Base-by-base conservation (phyloP, 164 flowering plant genomes). In the Echeveria elegans region DNA sequence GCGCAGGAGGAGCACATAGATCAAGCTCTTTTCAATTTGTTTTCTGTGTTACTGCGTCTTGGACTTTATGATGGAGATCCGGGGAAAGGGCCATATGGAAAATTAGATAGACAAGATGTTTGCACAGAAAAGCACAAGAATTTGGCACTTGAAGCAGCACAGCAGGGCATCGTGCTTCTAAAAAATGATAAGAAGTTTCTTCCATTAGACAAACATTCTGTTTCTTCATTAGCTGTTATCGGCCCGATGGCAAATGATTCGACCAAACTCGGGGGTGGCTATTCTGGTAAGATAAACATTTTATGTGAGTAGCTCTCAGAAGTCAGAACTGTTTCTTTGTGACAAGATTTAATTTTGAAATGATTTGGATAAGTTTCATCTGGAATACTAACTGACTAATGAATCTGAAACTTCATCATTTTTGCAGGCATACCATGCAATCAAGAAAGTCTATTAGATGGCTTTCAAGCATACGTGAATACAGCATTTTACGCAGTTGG, bases 131-230 rank as follows among this genome's bases (percentile, higher is more conserved):
- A 81, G 61, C 97, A 92, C 82, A 80, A 71, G 73, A 68, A 67
- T 31, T 66, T 95, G 68, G 97, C 99, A 36, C 86, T 88, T 67
- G 99, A 92, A 72, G 97, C 94, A 4, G 89, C 96, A 61, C 77
- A 81, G 76, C 94, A 92, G 76, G 96, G 97, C 28, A 88, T 90
- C 69, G 97, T 92, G 70, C 96, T 95, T 64, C 71, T 95, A 45
- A 91, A 89, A 78, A 95, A 95, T 69, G 79, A 84, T 6, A 77
- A 80, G n/a, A 81, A 77, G 63, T 79, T 90, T 71, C 75, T 95
- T 68, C 99, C 99, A 50, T 75, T 88, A 66, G 58, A 79, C 34
- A 80, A 79, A 68, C 64, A 66, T 18, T 32, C 37, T 15, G 70
- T 81, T 65, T 69, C 83, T 26, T 88, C 97, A 2, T 69, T 94